Evolutionary conservation across 176 grass and related monocot genomes (phyloP), one percentile per base, ranked within the genome.

Genomic region (Carex pumila): DNA sequence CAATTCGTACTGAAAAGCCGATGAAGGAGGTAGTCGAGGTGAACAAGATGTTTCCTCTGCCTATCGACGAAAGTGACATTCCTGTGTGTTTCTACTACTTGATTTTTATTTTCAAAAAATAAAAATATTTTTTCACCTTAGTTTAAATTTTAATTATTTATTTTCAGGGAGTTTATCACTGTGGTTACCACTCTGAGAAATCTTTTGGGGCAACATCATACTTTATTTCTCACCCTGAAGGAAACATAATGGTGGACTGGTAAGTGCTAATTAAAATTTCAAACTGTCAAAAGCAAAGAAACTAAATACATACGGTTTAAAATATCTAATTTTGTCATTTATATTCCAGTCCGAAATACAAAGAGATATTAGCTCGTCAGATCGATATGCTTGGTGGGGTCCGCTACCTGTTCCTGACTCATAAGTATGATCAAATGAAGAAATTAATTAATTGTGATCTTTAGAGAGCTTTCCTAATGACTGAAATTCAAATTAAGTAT

Each of bases 191-290:
- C 87, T 93, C 86, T 50, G 59, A 93, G 41, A 71, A 81, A 83
- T 87, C 91, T 12, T 91, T 58, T 85, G 92, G 89, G 53, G 95
- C 92, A 79, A 93, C 92, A 32, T 90, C 95, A 14, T 98, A 98
- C 87, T 84, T 93, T 45, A 84, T 95, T 72, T 76, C 65, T 81
- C 95, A 98, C 58, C 89, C 88, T 57, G 83, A 93, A 82, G 95
- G 95, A 72, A 98, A 95, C 84, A 90, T 98, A 91, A 41, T 98
- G 66, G 84, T 95, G 79, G 89, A 98, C 55, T 91, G 92, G 95
- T 21, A 61, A 19, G 18, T 61, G 6, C 10, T 98, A 91, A 86
- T 68, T 58, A 63, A 34, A 41, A 53, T 60, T 85, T 76, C 29
- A 53, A 52, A 59, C 12, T 60, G 13, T 71, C 30, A 21, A 54